These are phyloP conservation scores for Tuber magnatum DNA, from an alignment of 495 filamentous ascomycete genomes.

Conservation along the genomic window DNA sequence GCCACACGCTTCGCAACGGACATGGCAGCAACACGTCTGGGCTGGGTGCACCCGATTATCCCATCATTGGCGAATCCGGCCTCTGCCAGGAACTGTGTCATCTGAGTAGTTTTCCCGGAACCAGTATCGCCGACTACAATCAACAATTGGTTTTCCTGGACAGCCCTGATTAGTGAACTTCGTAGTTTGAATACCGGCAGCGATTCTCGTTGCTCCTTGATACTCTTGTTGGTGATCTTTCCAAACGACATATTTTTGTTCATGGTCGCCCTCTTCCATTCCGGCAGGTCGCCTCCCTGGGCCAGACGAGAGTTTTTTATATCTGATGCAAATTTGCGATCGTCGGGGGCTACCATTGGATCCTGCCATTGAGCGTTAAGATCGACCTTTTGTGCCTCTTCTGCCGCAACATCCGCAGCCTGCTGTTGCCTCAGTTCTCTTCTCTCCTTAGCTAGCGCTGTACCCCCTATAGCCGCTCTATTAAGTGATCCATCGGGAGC, in stretches of 20 bases:
- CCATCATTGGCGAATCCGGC: conserved; percentile 81
- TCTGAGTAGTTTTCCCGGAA: conserved; percentile 92
- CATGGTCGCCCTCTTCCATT: conserved; percentile 84
- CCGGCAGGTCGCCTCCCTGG: conserved; percentile 62
- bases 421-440: conserved; percentile 84
- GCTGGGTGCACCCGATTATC: conserved; percentile 93
- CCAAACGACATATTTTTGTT: conserved; percentile 77
- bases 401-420: conserved; percentile 69
- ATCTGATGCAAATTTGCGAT: conserved; percentile 80
- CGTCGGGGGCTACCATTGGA: conserved; percentile 79
- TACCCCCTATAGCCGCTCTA: conserved; percentile 87
- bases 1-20: conserved; percentile 95
- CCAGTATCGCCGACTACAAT: conserved; percentile 97
- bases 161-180: conserved; percentile 78
- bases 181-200: conserved; percentile 88
- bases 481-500: conserved; percentile 95
- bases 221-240: conserved; percentile 80
- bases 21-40: conserved; percentile 94
- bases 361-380: conserved; percentile 92
- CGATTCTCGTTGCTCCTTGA: conserved; percentile 88
- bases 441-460: conserved; percentile 80
- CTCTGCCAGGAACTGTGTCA: conserved; percentile 91
- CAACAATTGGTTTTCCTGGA: conserved; percentile 77
- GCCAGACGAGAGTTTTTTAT: conserved; percentile 50
- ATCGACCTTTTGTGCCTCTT: conserved; percentile 73